Evolutionary conservation across 2,329 filamentous ascomycete species (phyloP).

Genomic region (Aspergillus clavatus): DNA sequence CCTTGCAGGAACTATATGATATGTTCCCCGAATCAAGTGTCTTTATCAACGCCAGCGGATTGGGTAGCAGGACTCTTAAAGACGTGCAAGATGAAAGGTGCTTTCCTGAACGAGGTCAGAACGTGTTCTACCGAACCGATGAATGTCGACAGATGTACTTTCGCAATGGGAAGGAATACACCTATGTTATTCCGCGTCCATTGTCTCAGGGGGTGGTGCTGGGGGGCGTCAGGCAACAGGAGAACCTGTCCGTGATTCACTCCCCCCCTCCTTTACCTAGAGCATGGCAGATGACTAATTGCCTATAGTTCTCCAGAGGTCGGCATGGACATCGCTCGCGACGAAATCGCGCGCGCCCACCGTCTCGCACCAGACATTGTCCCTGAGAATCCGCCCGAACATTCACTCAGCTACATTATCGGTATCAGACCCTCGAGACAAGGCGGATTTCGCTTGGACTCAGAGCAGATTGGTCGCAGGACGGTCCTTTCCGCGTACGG

Average conservation of each 20-base stretch:
- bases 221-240: conserved; percentile 34
- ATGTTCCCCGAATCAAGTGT: conserved; percentile 34
- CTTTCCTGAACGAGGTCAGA: conserved; percentile 36
- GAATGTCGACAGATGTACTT: conserved; percentile 31
- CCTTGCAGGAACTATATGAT: conserved; percentile 30
- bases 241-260: conserved; percentile 29
- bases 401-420: conserved; percentile 30
- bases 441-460: conserved; percentile 34
- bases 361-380: conserved; percentile 35
- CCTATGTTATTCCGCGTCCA: conserved; percentile 37
- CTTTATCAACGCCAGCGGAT: conserved; percentile 38
- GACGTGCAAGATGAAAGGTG: conserved; percentile 34
- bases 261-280: background rate
- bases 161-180: conserved; percentile 35
- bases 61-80: conserved; percentile 30
- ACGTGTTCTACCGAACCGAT: conserved; percentile 32
- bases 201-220: conserved; percentile 30
- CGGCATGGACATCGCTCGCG: conserved; percentile 33
- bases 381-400: conserved; percentile 26
- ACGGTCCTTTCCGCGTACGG: conserved; percentile 35
- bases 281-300: background rate
- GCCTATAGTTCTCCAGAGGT: conserved; percentile 29
- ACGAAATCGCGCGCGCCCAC: conserved; percentile 38
- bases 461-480: conserved; percentile 21
- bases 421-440: conserved; percentile 34